Conservation (phyloP, 2,329 filamentous ascomycete species). For the Arachnomyces sp. region DNA sequence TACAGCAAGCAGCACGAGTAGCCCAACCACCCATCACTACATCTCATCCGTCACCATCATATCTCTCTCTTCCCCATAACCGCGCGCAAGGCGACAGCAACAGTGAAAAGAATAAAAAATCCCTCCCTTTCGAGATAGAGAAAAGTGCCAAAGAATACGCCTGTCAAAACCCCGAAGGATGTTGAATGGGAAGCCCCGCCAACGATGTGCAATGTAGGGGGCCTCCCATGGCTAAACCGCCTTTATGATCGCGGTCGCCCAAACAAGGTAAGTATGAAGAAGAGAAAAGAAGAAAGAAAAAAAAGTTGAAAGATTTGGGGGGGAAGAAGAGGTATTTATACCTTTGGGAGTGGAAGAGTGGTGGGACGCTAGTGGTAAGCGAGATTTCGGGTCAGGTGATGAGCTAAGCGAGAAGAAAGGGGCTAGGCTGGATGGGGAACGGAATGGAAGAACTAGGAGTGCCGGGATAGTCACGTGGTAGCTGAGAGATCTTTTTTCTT, state of each 20-base stretch:
- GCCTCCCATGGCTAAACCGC: constrained; percentile 38
- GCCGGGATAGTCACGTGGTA: not conserved
- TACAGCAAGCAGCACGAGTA: too few relatives aligned
- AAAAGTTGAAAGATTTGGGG: constrained; percentile 17
- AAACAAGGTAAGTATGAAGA: constrained; percentile 47
- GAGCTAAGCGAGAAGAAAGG: constrained; percentile 8
- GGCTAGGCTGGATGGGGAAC: constrained; percentile 12
- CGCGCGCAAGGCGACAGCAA: constrained; percentile 25
- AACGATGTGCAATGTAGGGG: constrained; percentile 52
- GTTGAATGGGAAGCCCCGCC: constrained; percentile 43
- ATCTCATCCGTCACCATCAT: too few relatives aligned
- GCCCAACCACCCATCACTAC: too few relatives aligned
- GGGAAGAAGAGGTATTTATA: constrained; percentile 25
- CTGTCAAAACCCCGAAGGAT: constrained; percentile 42
- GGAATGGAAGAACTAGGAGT: not conserved
- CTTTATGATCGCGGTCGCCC: constrained; percentile 40
- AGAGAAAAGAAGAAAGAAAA: constrained; percentile 35
- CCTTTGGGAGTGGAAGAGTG: not conserved
- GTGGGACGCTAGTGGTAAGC: constrained; percentile 23
- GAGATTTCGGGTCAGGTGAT: constrained; percentile 13
- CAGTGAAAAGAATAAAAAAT: constrained; percentile 34
- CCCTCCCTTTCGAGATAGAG: constrained; percentile 21
- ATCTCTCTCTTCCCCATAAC: constrained; percentile 27
- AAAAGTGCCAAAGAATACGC: constrained; percentile 44
- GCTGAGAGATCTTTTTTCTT: not conserved